A percentile compares a stretch with the other conserved stretches of the same genome.
Conservation (phyloP, 2,329 filamentous ascomycete species). For the Stachybotrys chartarum region DNA sequence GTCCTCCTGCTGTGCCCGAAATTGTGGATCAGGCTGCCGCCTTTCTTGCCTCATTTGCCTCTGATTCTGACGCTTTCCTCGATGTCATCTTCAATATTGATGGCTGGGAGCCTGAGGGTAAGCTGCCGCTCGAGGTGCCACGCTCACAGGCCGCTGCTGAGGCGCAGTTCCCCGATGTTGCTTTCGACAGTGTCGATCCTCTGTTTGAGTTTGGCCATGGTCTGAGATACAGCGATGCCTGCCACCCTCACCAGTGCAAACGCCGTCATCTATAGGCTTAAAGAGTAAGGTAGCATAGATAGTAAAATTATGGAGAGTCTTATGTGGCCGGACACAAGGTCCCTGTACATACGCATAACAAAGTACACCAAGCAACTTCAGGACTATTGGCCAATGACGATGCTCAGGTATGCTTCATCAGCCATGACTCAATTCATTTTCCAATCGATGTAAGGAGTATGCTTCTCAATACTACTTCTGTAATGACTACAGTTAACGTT, state of each 20-base stretch:
- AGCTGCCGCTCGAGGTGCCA: constrained; percentile 32
- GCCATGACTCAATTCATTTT: too few relatives aligned
- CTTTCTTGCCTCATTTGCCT: constrained; percentile 32
- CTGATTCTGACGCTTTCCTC: constrained; percentile 31
- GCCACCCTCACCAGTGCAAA: neutral
- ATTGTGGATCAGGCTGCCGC: constrained; percentile 10
- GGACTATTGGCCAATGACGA: too few relatives aligned
- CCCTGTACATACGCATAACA: too few relatives aligned
- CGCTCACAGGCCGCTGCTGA: constrained; percentile 34
- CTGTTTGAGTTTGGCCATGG: constrained; percentile 23
- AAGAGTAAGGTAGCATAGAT: neutral
- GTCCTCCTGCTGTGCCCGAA: neutral
- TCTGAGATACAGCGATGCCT: constrained; percentile 19
- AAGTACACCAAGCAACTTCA: too few relatives aligned
- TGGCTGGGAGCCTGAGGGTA: constrained; percentile 24
- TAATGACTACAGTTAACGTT: too few relatives aligned
- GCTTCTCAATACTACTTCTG: too few relatives aligned
- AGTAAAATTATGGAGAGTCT: too few relatives aligned
- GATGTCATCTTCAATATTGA: constrained; percentile 32
- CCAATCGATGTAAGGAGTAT: too few relatives aligned
- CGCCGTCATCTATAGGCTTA: neutral
- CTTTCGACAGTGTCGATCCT: constrained; percentile 18
- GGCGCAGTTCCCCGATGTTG: constrained; percentile 17
- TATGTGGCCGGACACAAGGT: too few relatives aligned
- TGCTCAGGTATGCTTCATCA: too few relatives aligned